Base-by-base conservation (phyloP, 2,329 filamentous ascomycete species). In the Aspergillus sp. region DNA sequence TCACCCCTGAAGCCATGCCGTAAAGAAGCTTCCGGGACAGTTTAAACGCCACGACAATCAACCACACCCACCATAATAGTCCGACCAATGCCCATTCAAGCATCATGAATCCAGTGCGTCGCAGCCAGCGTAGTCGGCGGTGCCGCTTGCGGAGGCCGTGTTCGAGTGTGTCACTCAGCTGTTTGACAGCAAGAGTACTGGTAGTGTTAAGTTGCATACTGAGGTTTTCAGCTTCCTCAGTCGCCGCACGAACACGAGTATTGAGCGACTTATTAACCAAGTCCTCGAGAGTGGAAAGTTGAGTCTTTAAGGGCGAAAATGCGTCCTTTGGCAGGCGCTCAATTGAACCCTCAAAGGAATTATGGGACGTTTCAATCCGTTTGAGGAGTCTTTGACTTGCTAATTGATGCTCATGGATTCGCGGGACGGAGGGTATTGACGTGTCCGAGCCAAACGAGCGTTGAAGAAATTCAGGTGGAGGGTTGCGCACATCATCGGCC, bases 41-140 rank as follows among this genome's bases (percentile, higher is more conserved):
- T 58, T 90, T 84, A 51, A 89, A 79, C 22, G 93, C 80, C 71
- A 92, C 89, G 22, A 97, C 93, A 34, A 96, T 80, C 58, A 96
- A 85, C 92, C 93, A 98, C 15, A 96, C 87, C 74, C 89, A 91
- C 92, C 95, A 97, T 87, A 98, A 91, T 65, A 96, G 84, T 4
- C 89, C 90, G 39, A 98, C 86, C 17, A 98, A 82, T 49, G 86
- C 78, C 91, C 92, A 97, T 78, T 98, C 93, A 15, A 97, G 84
- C 18, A 88, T 76, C 54, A 92, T 85, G 83, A 92, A 98, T 13
- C 91, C 88, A 0, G 86, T 85, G 13, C 90, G 81, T 39, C 91
- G 81, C 22, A 92, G 74, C 86, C 91, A 92, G 54, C 90, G 81
- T 68, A 95, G 85, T 52, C 91, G 81, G 58, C 89, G 82, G 58